These are phyloP conservation scores for Tulasnella sp. DNA, from an alignment of 768 basidiomycete species.

Conservation along the genomic window DNA sequence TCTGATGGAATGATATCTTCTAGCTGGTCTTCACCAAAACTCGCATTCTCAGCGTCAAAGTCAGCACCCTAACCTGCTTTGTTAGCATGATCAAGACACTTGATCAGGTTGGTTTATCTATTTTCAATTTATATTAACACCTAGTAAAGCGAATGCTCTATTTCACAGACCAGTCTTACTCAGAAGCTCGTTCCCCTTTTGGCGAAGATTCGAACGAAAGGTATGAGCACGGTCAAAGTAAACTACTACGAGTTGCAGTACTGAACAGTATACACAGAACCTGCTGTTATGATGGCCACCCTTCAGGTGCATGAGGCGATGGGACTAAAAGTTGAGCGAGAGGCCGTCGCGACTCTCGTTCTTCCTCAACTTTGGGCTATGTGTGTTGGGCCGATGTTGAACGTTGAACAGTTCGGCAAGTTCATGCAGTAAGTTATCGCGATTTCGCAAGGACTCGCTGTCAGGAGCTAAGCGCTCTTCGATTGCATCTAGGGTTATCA, in stretches of 20 bases:
- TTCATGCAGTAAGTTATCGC: conserved; percentile 58
- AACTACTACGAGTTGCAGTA: background rate
- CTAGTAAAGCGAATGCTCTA: background rate
- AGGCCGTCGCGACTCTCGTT: conserved; percentile 82
- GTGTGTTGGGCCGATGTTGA: conserved; percentile 75
- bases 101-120: conserved; percentile 54
- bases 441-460: background rate
- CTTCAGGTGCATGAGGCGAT: conserved; percentile 89
- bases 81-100: conserved; percentile 80
- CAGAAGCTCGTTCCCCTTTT: conserved; percentile 92
- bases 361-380: conserved; percentile 92
- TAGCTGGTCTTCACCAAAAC: conserved; percentile 93
- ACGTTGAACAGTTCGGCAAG: conserved; percentile 62
- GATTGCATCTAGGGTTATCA: conserved; percentile 31
- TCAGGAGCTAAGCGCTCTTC: background rate
- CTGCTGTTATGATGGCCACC: conserved; percentile 88
- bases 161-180: conserved; percentile 68
- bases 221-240: conserved; percentile 13
- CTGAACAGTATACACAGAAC: conserved; percentile 41
- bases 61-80: conserved; percentile 78
- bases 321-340: conserved; percentile 89
- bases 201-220: conserved; percentile 88
- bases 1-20: conserved; percentile 1
- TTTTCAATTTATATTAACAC: background rate
- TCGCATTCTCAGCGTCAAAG: conserved; percentile 81